A percentile compares a stretch with the other conserved stretches of the same genome.
phyloP scores from a whole-genome alignment of 2,329 filamentous ascomycete genomes.

The Onygenales sp. region DNA sequence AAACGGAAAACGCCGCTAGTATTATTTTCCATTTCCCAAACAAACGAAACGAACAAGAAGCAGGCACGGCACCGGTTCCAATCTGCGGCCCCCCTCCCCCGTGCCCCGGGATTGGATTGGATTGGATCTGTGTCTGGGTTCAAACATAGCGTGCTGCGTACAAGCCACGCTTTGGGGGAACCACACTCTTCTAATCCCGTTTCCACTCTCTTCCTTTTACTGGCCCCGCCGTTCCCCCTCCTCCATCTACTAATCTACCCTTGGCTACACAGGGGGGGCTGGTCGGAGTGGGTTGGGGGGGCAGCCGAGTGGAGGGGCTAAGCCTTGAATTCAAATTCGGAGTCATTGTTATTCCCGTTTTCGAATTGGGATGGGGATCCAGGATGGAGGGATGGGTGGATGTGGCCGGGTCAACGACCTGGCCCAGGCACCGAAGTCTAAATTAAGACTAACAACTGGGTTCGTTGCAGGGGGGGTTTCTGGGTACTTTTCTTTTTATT shows the following conservation, averaged over 20 bases:
- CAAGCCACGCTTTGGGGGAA: not conserved
- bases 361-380: not conserved
- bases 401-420: not conserved
- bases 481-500: not conserved
- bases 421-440: slow-evolving; percentile 2
- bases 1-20: too few species aligned
- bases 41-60: too few species aligned
- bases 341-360: not conserved
- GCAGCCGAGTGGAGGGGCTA: not conserved
- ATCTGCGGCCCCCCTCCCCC: too few species aligned
- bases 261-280: not conserved
- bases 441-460: not conserved
- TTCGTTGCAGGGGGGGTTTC: not conserved
- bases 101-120: too few species aligned
- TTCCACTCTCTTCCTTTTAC: not conserved
- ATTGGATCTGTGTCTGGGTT: not conserved
- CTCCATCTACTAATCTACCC: not conserved
- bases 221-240: not conserved
- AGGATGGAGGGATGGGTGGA: not conserved
- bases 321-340: not conserved
- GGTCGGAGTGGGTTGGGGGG: not conserved
- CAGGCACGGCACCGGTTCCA: too few species aligned
- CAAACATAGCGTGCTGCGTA: not conserved
- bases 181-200: not conserved
- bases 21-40: too few species aligned